Evolutionary conservation across 2,329 filamentous ascomycete genomes (phyloP), one percentile per base, ranked within the genome.

Genomic region (Trichoderma sp.): DNA sequence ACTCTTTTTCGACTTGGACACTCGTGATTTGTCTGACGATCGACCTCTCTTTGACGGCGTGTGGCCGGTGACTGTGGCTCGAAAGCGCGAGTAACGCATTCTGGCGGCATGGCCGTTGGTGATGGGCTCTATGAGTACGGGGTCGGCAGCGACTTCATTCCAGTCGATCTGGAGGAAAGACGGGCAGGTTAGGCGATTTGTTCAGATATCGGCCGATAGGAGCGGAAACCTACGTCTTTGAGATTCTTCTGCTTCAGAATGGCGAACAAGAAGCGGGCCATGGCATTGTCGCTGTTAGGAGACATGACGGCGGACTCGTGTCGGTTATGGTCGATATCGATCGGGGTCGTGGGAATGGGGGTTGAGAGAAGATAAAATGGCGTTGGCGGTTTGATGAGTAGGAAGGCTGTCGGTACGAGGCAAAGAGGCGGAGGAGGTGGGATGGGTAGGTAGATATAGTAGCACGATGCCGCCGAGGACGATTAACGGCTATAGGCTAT

Each of bases 31-130:
- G 63, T 77, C 75, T 43, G 69, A 71, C 9, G 76, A 75, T 51
- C 79, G 78, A 70, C 78, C 79, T 28, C 82, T 78, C 71, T 78
- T 81, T 67, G 81, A 78, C 10, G 83, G 80, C 70, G 83, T 79
- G 48, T 79, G 74, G 28, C 81, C 81, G 9, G 80, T 72, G 71
- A 86, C 79, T 12, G 80, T 75, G 10, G 77, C 71, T 30, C 78
- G 76, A 71, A 86, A 85, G 43, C 85, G 80, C 15, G 83, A 82
- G 72, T 82, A 87, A 63, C 85, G 79, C 85, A 87, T 87, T 55
- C 85, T 81, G 39, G 85, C 85, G 34, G 85, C 85, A 73, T 87
- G 85, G 51, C 85, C 85, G 70, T 87, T 87, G 67, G 83, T 80
- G 66, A 87, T 86, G 69, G 80, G 77, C 57, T 85, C 79, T 26